Base-by-base conservation (phyloP, 768 basidiomycete species). In the Tulasnella sp. region DNA sequence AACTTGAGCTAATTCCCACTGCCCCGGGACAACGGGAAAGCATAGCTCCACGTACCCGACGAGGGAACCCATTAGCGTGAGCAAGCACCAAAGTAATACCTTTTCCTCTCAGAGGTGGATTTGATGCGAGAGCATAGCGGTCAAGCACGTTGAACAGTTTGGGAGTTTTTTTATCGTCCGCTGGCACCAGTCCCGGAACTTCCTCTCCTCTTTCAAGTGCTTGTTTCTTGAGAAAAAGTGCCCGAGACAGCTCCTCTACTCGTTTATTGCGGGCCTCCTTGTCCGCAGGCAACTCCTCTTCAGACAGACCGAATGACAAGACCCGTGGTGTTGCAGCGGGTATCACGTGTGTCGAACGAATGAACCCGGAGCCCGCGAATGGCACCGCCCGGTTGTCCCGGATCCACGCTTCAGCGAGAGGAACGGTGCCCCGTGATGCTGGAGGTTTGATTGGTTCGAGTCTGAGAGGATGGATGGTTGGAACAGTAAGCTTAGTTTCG, bases 1-100 rank as follows among this genome's bases (percentile, higher is more conserved):
- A 40, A 74, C 58, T 42, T 71, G 77, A 71, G 18, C 40, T 73
- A n/a, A n/a, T n/a, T n/a, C n/a, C n/a, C 27, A 73, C 71, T 16
- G 8, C 34, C 36, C 8, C 34, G 71, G 48, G 52, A 10, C 10
- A 18, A 14, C 12, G 77, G 7, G 52, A 31, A 39, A 62, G 31
- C 38, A 1, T 40, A 18, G 48, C 46, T 81, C 14, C 46, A n/a
- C 89, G 73, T 77, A 91, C 94, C 90, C 97, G 95, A 84, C 96
- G 97, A 72, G 90, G 90, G 82, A 97, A 92, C 1, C 96, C 95
- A 84, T 94, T 97, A 2, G 94, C 94, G 84, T 97, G 96, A 4
- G 90, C 89, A 72, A 94, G 87, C 81, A 96, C 89, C 75, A 97
- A 84, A 0, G 94, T 97, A 14, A 93, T 75, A 0, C 92, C 90